A percentile compares a stretch with the other conserved stretches of the same genome.
Conservation (phyloP, 2,329 filamentous ascomycete species). For the Arthrobotrys entomopaga region DNA sequence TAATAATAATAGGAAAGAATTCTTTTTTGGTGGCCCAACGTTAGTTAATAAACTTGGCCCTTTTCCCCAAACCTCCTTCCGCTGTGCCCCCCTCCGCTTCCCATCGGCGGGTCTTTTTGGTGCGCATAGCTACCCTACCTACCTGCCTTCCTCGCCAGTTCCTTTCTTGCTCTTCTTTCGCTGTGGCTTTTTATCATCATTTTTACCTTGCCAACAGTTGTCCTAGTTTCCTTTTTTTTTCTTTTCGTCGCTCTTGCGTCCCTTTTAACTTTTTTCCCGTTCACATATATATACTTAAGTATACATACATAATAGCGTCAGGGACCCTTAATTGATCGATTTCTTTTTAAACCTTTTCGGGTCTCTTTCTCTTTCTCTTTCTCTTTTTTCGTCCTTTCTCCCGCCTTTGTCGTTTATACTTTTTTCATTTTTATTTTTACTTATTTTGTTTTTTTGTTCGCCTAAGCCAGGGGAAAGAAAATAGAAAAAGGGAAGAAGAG, state of each 20-base stretch:
- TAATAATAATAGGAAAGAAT: too few relatives aligned
- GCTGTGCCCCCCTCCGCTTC: conserved; percentile 53
- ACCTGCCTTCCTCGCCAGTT: conserved; percentile 49
- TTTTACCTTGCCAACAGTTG: conserved; percentile 24
- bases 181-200: conserved; percentile 43
- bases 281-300: too few relatives aligned
- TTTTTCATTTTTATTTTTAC: conserved; percentile 30
- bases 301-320: too few relatives aligned
- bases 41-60: conserved; percentile 29
- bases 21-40: too few relatives aligned
- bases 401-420: conserved; percentile 53
- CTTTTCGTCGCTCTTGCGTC: background rate
- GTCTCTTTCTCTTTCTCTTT: conserved; percentile 18
- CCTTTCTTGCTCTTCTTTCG: conserved; percentile 31
- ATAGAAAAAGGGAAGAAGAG: too few relatives aligned
- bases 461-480: conserved; percentile 38
- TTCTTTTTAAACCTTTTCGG: conserved; percentile 49
- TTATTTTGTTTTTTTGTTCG: conserved; percentile 36
- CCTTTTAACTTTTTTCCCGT: too few relatives aligned
- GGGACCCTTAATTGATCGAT: background rate
- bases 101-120: conserved; percentile 48
- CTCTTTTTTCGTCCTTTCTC: conserved; percentile 40
- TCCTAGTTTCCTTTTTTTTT: conserved; percentile 21
- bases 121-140: conserved; percentile 35
- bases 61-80: conserved; percentile 51